phyloP scores from a whole-genome alignment of 1,139 yeast genomes.

The Debaryomyces sp. region DNA sequence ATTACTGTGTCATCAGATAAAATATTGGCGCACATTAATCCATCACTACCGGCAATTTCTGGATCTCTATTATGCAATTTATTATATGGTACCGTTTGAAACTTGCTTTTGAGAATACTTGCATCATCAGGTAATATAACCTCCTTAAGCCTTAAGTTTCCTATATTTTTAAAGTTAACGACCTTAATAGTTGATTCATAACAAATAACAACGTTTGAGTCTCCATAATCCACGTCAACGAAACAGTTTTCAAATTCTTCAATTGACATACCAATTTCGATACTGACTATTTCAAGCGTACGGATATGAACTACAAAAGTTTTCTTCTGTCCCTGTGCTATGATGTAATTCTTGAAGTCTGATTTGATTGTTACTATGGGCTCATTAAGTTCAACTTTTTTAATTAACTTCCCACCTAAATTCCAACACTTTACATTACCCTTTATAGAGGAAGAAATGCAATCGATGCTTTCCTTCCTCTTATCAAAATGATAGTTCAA shows the following conservation, averaged over 20 bases:
- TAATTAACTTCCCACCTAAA: conserved; percentile 25
- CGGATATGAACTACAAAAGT: conserved; percentile 27
- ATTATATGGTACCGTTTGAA: conserved; percentile 17
- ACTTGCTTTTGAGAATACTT: conserved; percentile 21
- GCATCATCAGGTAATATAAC: conserved; percentile 18
- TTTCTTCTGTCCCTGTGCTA: conserved; percentile 23
- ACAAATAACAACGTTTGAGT: conserved; percentile 38
- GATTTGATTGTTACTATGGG: conserved; percentile 27
- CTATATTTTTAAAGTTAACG: conserved; percentile 22
- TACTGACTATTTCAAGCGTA: conserved; percentile 14
- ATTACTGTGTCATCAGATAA: conserved; percentile 38
- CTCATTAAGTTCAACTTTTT: conserved; percentile 19
- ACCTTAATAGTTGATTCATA: conserved; percentile 28
- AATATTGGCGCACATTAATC: conserved; percentile 39
- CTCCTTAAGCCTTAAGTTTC: conserved; percentile 10
- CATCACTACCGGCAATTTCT: conserved; percentile 38
- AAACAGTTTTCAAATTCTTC: conserved; percentile 7
- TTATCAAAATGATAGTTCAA: conserved; percentile 29
- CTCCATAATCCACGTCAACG: conserved; percentile 59
- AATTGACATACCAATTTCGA: conserved; percentile 18
- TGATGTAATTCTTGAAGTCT: conserved; percentile 33
- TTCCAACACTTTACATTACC: conserved; percentile 34
- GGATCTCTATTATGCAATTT: conserved; percentile 16
- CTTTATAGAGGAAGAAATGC: conserved; percentile 27
- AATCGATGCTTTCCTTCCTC: conserved; percentile 26